Conservation (phyloP, 768 basidiomycete genomes). For the Agrocybe praecox region DNA sequence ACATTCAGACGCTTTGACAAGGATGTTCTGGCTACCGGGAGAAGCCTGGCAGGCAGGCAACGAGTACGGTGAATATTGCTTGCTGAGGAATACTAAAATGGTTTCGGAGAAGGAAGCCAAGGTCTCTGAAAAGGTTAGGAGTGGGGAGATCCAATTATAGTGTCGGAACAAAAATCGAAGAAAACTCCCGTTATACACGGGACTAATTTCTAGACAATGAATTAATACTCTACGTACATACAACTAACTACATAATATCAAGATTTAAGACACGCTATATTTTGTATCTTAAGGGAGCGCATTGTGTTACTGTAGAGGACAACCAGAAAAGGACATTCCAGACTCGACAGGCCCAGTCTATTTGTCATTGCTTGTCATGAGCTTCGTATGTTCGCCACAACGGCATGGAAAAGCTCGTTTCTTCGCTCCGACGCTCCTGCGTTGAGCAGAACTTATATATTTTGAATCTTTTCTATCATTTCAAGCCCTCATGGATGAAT, state of each 20-base stretch:
- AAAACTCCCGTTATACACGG: slow-evolving; percentile 1
- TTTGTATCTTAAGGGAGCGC: too few species aligned
- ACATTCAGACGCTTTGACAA: slow-evolving; percentile 70
- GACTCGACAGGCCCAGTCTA: too few species aligned
- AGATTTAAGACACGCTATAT: too few species aligned
- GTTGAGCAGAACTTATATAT: too few species aligned
- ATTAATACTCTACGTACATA: neutral
- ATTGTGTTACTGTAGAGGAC: too few species aligned
- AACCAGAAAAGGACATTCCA: too few species aligned
- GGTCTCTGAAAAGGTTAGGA: slow-evolving; percentile 16
- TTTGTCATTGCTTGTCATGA: slow-evolving; percentile 8
- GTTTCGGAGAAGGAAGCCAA: slow-evolving; percentile 37
- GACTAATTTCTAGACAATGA: neutral
- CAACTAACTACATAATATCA: neutral
- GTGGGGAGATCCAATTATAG: neutral
- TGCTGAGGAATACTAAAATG: slow-evolving; percentile 65
- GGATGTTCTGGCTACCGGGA: slow-evolving; percentile 83
- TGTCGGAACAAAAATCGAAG: neutral
- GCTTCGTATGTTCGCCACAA: slow-evolving; percentile 1
- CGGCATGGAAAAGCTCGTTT: too few species aligned
- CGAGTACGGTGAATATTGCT: slow-evolving; percentile 88
- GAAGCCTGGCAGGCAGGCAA: slow-evolving; percentile 68
- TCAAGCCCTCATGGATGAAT: slow-evolving; percentile 20
- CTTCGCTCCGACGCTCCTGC: too few species aligned
- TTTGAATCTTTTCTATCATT: too few species aligned